Evolutionary conservation across 2,329 filamentous ascomycete species (phyloP).

Genomic region (Fusarium palustre): DNA sequence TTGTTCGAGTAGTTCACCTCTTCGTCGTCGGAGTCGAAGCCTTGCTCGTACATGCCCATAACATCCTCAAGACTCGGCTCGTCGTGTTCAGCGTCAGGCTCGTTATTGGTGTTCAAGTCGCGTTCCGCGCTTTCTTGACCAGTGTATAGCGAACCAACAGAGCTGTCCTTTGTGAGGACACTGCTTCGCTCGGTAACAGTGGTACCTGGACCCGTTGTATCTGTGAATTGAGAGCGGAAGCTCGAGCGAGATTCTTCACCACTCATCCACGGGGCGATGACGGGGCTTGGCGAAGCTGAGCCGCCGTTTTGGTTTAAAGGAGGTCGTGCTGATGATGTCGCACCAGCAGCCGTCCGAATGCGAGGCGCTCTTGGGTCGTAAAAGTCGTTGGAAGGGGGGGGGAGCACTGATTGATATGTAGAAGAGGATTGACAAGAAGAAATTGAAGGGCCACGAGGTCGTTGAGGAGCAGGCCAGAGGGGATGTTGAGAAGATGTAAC

Average conservation of each 20-base stretch:
- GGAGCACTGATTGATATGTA: slow-evolving; percentile 55
- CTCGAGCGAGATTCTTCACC: slow-evolving; percentile 67
- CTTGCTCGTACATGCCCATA: slow-evolving; percentile 76
- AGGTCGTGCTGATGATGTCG: slow-evolving; percentile 44
- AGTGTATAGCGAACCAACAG: slow-evolving; percentile 69
- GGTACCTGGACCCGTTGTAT: slow-evolving; percentile 69
- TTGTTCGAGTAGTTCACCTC: slow-evolving; percentile 50
- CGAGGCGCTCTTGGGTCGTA: slow-evolving; percentile 51
- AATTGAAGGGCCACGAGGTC: slow-evolving; percentile 59
- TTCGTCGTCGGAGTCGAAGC: slow-evolving; percentile 63
- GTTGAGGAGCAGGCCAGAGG: slow-evolving; percentile 55
- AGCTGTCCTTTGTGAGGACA: slow-evolving; percentile 82
- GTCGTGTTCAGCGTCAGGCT: slow-evolving; percentile 58
- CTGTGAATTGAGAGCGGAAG: slow-evolving; percentile 66
- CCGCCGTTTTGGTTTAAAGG: slow-evolving; percentile 51
- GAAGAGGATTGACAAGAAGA: slow-evolving; percentile 61
- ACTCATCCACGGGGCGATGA: slow-evolving; percentile 61
- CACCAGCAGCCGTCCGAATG: slow-evolving; percentile 45
- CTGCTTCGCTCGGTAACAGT: slow-evolving; percentile 85
- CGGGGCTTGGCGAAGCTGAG: slow-evolving; percentile 52
- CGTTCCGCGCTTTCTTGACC: slow-evolving; percentile 40
- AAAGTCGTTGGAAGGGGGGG: slow-evolving; percentile 57
- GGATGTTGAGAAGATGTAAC: slow-evolving; percentile 48
- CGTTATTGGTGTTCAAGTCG: slow-evolving; percentile 52
- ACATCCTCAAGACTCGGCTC: slow-evolving; percentile 74